These are phyloP conservation scores for Fusarium buharicum DNA, from an alignment of 2,329 filamentous ascomycete genomes.

Conservation along the genomic window DNA sequence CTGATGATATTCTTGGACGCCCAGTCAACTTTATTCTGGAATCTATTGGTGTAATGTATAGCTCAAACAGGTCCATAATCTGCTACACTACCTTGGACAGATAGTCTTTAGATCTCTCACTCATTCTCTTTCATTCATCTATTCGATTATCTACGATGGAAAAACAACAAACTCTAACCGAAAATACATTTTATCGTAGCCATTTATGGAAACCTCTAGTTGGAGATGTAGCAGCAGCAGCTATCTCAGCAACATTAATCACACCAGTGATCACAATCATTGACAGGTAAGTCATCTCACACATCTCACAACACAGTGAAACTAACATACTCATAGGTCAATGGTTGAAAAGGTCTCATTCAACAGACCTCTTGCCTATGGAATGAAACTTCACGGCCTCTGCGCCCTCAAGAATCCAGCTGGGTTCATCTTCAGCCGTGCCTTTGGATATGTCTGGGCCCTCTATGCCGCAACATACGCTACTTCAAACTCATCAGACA, in stretches of 20 bases:
- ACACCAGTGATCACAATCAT: conserved; percentile 46
- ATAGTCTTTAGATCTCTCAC: not conserved
- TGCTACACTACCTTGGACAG: not conserved
- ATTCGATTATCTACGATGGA: conserved; percentile 11
- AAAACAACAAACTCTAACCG: conserved; percentile 22
- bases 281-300: conserved; percentile 34
- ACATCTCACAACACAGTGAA: fast-evolving
- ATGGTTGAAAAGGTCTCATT: conserved; percentile 42
- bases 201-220: conserved; percentile 34
- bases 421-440: conserved; percentile 39
- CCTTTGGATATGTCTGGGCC: conserved; percentile 46
- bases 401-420: conserved; percentile 37
- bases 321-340: conserved; percentile 14
- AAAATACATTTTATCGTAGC: conserved; percentile 2
- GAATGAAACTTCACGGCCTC: conserved; percentile 24
- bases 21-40: not conserved
- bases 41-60: not conserved
- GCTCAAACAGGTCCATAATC: not conserved
- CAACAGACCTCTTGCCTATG: conserved; percentile 28
- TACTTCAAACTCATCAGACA: conserved; percentile 46
- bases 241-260: conserved; percentile 44
- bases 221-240: conserved; percentile 43
- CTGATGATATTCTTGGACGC: not conserved
- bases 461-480: conserved; percentile 47
- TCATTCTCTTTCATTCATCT: not conserved